phyloP scores from a whole-genome alignment of 768 basidiomycete genomes.

The Grammothele lineata region DNA sequence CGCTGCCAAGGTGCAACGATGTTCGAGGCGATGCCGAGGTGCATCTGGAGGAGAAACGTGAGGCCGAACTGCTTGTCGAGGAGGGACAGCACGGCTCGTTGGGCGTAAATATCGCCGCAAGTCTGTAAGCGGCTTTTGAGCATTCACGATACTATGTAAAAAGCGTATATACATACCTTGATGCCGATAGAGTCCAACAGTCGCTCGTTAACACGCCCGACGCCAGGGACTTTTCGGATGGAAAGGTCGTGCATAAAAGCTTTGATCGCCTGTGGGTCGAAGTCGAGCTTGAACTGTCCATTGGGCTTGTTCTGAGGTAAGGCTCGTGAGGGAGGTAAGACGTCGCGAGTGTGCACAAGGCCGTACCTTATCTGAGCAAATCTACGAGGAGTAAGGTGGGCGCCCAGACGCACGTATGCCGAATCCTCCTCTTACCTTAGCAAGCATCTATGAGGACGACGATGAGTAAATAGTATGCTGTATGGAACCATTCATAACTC shows the following conservation, averaged over 20 bases:
- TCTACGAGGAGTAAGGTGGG: slow-evolving; percentile 49
- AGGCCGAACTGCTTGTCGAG: slow-evolving; percentile 90
- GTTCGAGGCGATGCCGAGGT: slow-evolving; percentile 87
- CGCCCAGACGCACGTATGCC: no score
- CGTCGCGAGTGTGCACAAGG: no score
- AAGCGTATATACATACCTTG: slow-evolving; percentile 62
- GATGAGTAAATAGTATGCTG: slow-evolving; percentile 6
- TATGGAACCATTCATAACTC: slow-evolving; percentile 19
- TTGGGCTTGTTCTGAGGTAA: slow-evolving; percentile 81
- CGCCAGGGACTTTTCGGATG: slow-evolving; percentile 84
- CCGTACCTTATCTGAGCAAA: slow-evolving; percentile 83
- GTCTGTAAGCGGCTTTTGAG: slow-evolving; percentile 40
- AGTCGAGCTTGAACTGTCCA: slow-evolving; percentile 79
- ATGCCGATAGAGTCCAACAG: slow-evolving; percentile 84
- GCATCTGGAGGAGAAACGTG: slow-evolving; percentile 66
- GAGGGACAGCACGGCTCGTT: slow-evolving; percentile 68
- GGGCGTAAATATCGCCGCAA: slow-evolving; percentile 83
- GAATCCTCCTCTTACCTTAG: slow-evolving; percentile 82
- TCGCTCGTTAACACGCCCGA: slow-evolving; percentile 88
- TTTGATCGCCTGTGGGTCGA: slow-evolving; percentile 57
- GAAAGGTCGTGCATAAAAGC: slow-evolving; percentile 78
- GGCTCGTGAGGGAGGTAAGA: background rate
- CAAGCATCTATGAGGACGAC: slow-evolving; percentile 62
- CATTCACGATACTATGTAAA: background rate
- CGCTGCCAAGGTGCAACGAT: slow-evolving; percentile 69